Evolutionary conservation across 306 rosid species (phyloP).

Genomic region (Macrotyloma uniflorum): DNA sequence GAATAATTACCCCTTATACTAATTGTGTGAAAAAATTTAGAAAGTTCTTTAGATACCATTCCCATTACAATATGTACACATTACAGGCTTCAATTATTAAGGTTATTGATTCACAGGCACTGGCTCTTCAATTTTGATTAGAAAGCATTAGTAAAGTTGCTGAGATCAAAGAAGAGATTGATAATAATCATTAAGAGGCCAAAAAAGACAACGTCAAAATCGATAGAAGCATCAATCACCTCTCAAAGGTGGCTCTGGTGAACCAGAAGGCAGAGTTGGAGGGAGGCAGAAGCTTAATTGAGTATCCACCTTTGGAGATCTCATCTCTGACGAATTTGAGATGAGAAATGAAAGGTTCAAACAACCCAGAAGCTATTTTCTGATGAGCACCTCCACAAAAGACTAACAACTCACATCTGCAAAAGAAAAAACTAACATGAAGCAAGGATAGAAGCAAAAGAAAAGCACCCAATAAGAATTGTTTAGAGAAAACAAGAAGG

Average conservation of each 20-base stretch:
- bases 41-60: background rate
- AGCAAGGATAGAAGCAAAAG: background rate
- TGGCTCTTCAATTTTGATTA: conserved; percentile 7
- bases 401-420: conserved; percentile 63
- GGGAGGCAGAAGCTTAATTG: conserved; percentile 64
- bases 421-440: background rate
- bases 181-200: conserved; percentile 16
- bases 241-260: conserved; percentile 64
- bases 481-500: background rate
- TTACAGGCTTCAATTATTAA: background rate
- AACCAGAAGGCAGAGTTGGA: conserved; percentile 52
- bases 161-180: conserved; percentile 12
- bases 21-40: background rate
- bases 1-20: background rate
- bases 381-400: conserved; percentile 50
- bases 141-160: background rate
- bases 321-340: conserved; percentile 61
- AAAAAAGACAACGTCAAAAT: background rate
- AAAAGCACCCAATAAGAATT: conserved; percentile 10
- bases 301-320: conserved; percentile 75
- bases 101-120: background rate
- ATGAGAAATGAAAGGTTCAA: conserved; percentile 65
- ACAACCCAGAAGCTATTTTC: conserved; percentile 72
- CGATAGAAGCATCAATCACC: conserved; percentile 39
- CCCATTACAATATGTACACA: background rate